These are phyloP conservation scores for Pedinophyceae sp. DNA, from an alignment of 139 green algal genomes.

Conservation along the genomic window DNA sequence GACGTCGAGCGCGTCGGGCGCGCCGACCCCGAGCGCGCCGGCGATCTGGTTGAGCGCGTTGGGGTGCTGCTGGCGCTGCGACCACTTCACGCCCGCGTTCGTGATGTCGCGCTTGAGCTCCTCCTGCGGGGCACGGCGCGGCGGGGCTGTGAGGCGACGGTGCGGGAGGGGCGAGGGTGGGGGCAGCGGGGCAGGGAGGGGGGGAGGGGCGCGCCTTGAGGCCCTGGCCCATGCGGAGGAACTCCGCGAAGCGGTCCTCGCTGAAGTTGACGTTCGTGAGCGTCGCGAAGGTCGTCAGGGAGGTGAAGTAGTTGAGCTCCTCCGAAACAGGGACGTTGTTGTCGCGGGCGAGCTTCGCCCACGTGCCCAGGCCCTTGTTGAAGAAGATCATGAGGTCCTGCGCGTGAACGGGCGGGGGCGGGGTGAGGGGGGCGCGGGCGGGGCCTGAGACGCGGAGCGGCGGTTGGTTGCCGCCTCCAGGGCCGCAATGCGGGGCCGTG, in stretches of 20 bases:
- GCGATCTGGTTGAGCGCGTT: constrained; percentile 12
- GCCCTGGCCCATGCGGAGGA: constrained; percentile 2
- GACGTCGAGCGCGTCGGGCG: constrained; percentile 8
- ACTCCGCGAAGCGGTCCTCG: constrained; percentile 18
- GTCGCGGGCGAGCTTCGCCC: too few species aligned
- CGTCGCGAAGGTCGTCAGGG: constrained; percentile 31
- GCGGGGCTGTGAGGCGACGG: not conserved
- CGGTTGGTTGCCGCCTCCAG: too few species aligned
- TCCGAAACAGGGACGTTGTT: too few species aligned
- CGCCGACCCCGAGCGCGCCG: constrained; percentile 5
- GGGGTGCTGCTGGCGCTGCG: constrained; percentile 22
- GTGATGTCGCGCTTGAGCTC: too few species aligned
- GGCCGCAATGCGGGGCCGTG: too few species aligned
- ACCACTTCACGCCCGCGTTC: constrained; percentile 8
- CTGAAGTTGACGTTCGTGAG: constrained; percentile 63
- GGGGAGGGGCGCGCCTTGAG: not conserved
- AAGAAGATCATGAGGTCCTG: too few species aligned
- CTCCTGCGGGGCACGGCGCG: too few species aligned
- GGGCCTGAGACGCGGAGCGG: too few species aligned
- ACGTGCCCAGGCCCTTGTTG: too few species aligned
- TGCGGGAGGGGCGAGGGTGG: constrained; percentile 5
- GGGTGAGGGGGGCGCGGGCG: too few species aligned
- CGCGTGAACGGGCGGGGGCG: too few species aligned
- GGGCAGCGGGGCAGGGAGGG: not conserved
- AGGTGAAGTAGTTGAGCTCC: constrained; percentile 29